Conservation (phyloP, 768 basidiomycete genomes). For the Suillus alpinus region DNA sequence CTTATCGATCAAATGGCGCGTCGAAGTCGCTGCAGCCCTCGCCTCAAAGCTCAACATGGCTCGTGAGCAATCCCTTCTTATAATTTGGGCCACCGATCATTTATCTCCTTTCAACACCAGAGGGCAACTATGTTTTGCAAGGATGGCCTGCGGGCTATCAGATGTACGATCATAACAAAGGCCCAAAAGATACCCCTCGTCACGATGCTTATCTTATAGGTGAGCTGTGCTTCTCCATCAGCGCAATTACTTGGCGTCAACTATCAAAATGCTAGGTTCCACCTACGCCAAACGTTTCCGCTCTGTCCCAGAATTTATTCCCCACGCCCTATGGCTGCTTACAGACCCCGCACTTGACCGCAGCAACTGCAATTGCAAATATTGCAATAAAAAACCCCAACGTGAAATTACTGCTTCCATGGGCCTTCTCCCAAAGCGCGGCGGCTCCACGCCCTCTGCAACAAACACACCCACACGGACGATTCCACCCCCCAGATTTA, state of each 20-base stretch:
- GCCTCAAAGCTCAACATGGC: conserved; percentile 46
- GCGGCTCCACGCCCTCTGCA: conserved; percentile 26
- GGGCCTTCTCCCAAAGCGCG: conserved; percentile 37
- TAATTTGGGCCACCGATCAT: conserved; percentile 1
- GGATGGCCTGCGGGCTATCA: conserved; percentile 66
- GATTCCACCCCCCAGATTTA: conserved; percentile 19
- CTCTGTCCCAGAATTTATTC: conserved; percentile 81
- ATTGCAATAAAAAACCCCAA: conserved; percentile 69
- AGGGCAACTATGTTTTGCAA: conserved; percentile 58
- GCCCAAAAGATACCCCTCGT: conserved; percentile 48
- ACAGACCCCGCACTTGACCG: conserved; percentile 47
- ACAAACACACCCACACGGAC: conserved; percentile 13
- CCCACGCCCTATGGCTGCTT: conserved; percentile 80
- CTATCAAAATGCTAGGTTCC: conserved; percentile 34
- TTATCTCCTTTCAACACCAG: conserved; percentile 27
- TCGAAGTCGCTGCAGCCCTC: conserved; percentile 37
- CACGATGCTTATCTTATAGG: conserved; percentile 81
- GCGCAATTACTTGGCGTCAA: neutral
- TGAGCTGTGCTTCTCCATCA: conserved; percentile 27
- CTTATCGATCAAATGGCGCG: conserved; percentile 58
- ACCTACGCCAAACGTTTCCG: conserved; percentile 55
- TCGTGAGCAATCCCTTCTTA: conserved; percentile 35
- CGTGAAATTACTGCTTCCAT: conserved; percentile 65
- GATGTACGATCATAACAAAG: conserved; percentile 76
- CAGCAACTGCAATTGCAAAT: conserved; percentile 68